These are phyloP conservation scores for Fagopyrum esculentum DNA, from an alignment of 148 eudicot genomes.

Conservation along the genomic window DNA sequence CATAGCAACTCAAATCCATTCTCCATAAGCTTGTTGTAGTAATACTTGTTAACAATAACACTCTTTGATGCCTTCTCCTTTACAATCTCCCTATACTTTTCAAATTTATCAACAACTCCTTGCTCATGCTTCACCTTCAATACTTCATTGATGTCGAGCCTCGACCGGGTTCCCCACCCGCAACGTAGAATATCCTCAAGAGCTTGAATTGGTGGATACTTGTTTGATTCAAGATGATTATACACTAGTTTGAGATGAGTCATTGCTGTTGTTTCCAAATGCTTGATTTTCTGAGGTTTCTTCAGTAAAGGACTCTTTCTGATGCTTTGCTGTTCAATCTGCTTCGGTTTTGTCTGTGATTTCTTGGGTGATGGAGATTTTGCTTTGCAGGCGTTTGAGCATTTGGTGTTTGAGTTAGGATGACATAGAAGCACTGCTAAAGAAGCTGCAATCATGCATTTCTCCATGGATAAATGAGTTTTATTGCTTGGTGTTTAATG, in stretches of 20 bases:
- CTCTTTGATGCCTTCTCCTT: neutral
- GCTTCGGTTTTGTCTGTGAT: neutral
- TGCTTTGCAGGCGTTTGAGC: slow-evolving; percentile 13
- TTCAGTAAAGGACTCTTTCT: neutral
- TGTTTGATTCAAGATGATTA: neutral
- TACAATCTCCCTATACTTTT: slow-evolving; percentile 1
- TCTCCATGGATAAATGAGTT: neutral
- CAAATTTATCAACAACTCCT: slow-evolving; percentile 3
- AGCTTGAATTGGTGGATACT: neutral
- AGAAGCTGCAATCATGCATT: slow-evolving; percentile 13
- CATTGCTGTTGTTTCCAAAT: neutral
- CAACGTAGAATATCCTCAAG: neutral
- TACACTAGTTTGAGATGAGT: neutral
- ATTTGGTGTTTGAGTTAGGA: slow-evolving; percentile 13
- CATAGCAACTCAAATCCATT: slow-evolving; percentile 16
- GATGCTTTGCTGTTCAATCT: neutral
- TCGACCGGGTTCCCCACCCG: slow-evolving; percentile 4
- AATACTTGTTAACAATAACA: neutral
- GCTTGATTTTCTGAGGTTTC: neutral
- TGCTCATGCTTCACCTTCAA: slow-evolving; percentile 9
- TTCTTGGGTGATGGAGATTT: neutral
- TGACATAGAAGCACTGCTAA: slow-evolving; percentile 16
- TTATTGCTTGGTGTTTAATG: neutral
- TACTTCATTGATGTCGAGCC: neutral
- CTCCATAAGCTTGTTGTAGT: slow-evolving; percentile 9